These are phyloP conservation scores for Hericium rajendrae DNA, from an alignment of 768 basidiomycete species.

Conservation along the genomic window DNA sequence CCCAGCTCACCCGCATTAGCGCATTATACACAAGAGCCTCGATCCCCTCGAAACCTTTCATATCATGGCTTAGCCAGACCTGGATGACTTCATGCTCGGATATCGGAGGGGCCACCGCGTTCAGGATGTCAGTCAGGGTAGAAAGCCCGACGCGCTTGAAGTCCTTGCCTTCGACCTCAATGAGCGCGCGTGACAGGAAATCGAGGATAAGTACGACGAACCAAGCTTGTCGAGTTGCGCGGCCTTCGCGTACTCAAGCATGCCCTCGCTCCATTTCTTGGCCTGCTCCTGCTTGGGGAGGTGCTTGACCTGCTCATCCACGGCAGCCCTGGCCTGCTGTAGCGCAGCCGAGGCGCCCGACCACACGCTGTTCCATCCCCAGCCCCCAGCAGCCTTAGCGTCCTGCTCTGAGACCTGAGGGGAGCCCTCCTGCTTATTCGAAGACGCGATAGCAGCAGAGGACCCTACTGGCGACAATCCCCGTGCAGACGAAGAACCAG, in stretches of 20 bases:
- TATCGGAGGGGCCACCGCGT: conserved; percentile 96
- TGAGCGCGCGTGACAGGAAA: conserved; percentile 6
- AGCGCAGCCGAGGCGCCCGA: conserved; percentile 75
- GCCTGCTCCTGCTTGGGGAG: conserved; percentile 81
- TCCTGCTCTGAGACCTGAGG: conserved; percentile 2
- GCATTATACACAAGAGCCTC: conserved; percentile 90
- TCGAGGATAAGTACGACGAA: conserved; percentile 25
- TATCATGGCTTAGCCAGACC: conserved; percentile 92
- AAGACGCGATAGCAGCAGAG: conserved; percentile 8
- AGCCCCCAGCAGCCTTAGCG: conserved; percentile 28
- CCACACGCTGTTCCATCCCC: conserved; percentile 92
- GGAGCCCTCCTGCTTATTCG: conserved; percentile 10
- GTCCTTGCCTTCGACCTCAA: conserved; percentile 60
- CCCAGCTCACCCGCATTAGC: conserved; percentile 54
- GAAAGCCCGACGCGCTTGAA: conserved; percentile 82
- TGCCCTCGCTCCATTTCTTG: conserved; percentile 80
- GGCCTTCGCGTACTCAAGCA: conserved; percentile 79
- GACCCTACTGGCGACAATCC: conserved; percentile 30
- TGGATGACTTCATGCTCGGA: conserved; percentile 97
- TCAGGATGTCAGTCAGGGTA: conserved; percentile 84
- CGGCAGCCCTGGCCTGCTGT: conserved; percentile 78
- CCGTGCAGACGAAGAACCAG: conserved; percentile 19
- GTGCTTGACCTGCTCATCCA: conserved; percentile 89
- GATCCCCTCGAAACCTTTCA: conserved; percentile 93
- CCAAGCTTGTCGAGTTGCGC: conserved; percentile 85